Evolutionary conservation across 2,329 filamentous ascomycete genomes (phyloP).

Genomic region (Cladosporium sp.): DNA sequence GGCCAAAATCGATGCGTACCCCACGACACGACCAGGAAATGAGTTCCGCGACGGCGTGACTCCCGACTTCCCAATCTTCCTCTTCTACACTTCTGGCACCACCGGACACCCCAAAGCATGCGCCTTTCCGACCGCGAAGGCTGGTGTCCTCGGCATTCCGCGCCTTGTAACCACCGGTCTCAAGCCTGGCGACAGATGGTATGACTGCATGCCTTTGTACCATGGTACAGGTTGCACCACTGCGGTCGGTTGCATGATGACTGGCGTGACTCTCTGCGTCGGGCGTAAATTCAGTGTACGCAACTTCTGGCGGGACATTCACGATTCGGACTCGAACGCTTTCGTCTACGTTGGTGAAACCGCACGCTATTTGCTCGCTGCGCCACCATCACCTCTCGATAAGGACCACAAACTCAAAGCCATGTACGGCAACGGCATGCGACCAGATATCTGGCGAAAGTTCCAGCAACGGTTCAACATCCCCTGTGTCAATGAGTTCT

Average conservation of each 20-base stretch:
- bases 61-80: slow-evolving; percentile 53
- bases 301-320: slow-evolving; percentile 68
- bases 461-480: slow-evolving; percentile 64
- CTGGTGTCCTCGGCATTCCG: slow-evolving; percentile 36
- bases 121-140: slow-evolving; percentile 52
- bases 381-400: slow-evolving; percentile 60
- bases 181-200: slow-evolving; percentile 58
- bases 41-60: slow-evolving; percentile 51
- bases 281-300: slow-evolving; percentile 65
- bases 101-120: slow-evolving; percentile 73
- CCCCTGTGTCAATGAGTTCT: slow-evolving; percentile 65
- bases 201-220: slow-evolving; percentile 73
- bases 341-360: slow-evolving; percentile 79
- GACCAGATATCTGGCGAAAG: slow-evolving; percentile 64
- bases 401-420: slow-evolving; percentile 54
- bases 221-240: slow-evolving; percentile 68
- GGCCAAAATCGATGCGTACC: slow-evolving; percentile 45
- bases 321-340: slow-evolving; percentile 62
- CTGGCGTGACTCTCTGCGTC: slow-evolving; percentile 57
- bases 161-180: slow-evolving; percentile 36
- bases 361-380: slow-evolving; percentile 67
- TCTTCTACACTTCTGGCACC: slow-evolving; percentile 74
- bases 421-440: slow-evolving; percentile 64
- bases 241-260: slow-evolving; percentile 52
- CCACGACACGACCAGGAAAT: slow-evolving; percentile 52